Conservation (phyloP, 495 filamentous ascomycete species). For the Trichoderma erinaceum region DNA sequence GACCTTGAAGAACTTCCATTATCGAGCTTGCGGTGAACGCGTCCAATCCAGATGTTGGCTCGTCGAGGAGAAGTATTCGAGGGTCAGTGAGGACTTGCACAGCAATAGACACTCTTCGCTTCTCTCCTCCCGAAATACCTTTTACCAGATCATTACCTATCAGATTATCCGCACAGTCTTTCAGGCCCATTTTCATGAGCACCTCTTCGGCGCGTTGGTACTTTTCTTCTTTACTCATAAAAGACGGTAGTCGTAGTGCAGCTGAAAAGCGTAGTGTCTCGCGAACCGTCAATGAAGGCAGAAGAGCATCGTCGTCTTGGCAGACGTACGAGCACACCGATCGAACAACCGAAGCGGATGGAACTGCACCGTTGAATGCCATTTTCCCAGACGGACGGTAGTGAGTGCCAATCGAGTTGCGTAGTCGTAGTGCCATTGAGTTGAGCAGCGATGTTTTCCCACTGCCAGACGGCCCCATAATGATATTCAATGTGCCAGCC, state of each 20-base stretch:
- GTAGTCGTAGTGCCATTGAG: conserved; percentile 57
- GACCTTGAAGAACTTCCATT: conserved; percentile 58
- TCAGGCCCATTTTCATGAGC: conserved; percentile 65
- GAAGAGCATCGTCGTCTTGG: conserved; percentile 67
- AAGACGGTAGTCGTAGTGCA: conserved; percentile 58
- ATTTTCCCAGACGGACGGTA: conserved; percentile 54
- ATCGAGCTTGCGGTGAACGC: conserved; percentile 72
- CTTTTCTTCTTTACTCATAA: conserved; percentile 61
- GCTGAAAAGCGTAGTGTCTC: conserved; percentile 67
- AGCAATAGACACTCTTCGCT: conserved; percentile 66
- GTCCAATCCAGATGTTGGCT: conserved; percentile 70
- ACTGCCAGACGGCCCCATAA: conserved; percentile 72
- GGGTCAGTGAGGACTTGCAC: conserved; percentile 71
- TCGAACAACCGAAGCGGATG: conserved; percentile 56
- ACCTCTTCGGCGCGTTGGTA: conserved; percentile 60
- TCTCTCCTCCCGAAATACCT: conserved; percentile 73
- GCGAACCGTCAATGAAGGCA: conserved; percentile 66
- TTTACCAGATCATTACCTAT: conserved; percentile 66
- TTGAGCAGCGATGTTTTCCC: conserved; percentile 69
- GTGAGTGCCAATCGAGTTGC: conserved; percentile 46
- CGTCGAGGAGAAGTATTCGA: conserved; percentile 61
- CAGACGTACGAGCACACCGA: conserved; percentile 70
- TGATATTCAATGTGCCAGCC: conserved; percentile 60
- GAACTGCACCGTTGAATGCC: conserved; percentile 59
- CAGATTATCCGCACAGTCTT: conserved; percentile 69